Evolutionary conservation across 1,284 basidiomycete genomes (phyloP), one percentile per base, ranked within the genome.

Genomic region (Lentinula novae-zelandiae): DNA sequence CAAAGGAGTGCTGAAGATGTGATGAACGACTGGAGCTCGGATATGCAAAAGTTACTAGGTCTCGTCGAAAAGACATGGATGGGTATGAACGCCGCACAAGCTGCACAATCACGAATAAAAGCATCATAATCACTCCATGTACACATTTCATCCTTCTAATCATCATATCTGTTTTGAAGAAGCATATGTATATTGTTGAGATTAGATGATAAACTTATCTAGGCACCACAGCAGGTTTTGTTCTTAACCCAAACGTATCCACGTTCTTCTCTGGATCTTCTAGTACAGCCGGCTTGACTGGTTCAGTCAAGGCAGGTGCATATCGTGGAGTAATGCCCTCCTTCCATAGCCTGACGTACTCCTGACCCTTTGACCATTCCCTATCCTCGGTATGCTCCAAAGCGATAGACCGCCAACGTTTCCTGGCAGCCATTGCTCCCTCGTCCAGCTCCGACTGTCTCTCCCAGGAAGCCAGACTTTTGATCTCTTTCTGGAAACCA

Each of bases 11-110:
- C 91, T 1, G 95, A 96, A 71, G 93, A 95, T 70, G 88, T 93
- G 5, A 89, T 99, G 83, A 99, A 99, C 70, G 90, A 90, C 63
- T 99, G 97, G 97, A 95, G 92, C 73, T 90, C 86, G 22, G 96
- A 99, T 71, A 93, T 99, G 84, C 89, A 91, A 71, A 95, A 92
- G 75, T 77, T 99, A 69, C 76, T 93, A 44, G 83, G 87, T 17
- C 73, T 92, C 12, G 89, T 90, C 5, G 91, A 93, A 75, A 93
- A 93, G 80, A 89, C 90, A 6, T 93, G 90, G 90, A 93, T 93
- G 91, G 89, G 89, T 20, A 88, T 93, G 82, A 93, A 93, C 65
- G 90, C 91, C 34, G 90, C 91, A 13, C 84, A 90, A 69, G 90
- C 91, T 56, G 90, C 90, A 36, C 88, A 90, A 67, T 84, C 89